phyloP scores from a whole-genome alignment of 148 eudicot genomes.

The Cornus kousa region DNA sequence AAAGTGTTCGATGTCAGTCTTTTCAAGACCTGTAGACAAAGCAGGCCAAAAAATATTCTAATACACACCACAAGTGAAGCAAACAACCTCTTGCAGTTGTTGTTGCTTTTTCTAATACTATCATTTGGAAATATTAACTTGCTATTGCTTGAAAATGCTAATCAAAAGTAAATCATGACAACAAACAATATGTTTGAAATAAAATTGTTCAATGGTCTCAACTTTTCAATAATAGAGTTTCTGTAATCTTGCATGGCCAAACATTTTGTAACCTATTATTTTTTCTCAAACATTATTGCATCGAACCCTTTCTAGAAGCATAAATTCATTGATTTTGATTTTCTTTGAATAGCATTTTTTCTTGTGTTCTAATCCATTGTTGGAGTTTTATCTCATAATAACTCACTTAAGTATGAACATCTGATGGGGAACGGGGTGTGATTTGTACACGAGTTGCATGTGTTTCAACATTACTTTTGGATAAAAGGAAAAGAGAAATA shows the following conservation, averaged over 20 bases:
- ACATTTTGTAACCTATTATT: background rate
- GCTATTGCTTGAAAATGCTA: background rate
- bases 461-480: too few species aligned
- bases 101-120: background rate
- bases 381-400: background rate
- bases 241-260: background rate
- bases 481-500: too few species aligned
- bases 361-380: background rate
- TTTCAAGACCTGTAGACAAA: slow-evolving; percentile 47
- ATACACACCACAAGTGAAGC: background rate
- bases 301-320: too few species aligned
- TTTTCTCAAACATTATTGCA: background rate
- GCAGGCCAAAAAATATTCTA: background rate
- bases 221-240: background rate
- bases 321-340: background rate
- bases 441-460: too few species aligned
- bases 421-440: too few species aligned
- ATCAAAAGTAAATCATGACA: background rate
- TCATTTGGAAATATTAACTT: background rate
- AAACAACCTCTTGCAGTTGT: background rate
- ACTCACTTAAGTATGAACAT: background rate
- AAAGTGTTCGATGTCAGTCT: slow-evolving; percentile 35
- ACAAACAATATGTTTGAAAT: background rate
- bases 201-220: background rate
- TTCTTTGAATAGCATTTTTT: too few species aligned